Conservation (phyloP, 495 filamentous ascomycete species). For the Aspergillus sparsus region DNA sequence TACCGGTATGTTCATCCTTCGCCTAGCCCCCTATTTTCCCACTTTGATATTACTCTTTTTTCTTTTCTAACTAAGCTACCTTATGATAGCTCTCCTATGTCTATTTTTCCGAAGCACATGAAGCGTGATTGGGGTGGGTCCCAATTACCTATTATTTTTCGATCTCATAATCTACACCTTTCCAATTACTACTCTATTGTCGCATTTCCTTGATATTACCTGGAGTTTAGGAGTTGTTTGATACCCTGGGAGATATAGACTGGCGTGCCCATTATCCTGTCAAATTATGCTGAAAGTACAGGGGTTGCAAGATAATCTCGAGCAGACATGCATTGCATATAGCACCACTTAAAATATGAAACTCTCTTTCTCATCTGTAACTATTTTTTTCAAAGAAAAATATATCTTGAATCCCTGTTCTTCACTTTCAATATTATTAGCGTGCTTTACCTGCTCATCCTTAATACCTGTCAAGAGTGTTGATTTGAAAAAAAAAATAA, state of each 20-base stretch:
- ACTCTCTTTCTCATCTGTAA: not conserved
- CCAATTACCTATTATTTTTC: slow-evolving; percentile 7
- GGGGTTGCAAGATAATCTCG: slow-evolving; percentile 15
- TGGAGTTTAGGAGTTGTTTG: slow-evolving; percentile 31
- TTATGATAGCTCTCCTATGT: not conserved
- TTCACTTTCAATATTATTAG: too few species aligned
- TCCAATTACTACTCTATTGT: slow-evolving; percentile 6
- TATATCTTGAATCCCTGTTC: too few species aligned
- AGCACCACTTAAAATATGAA: not conserved
- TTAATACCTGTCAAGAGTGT: too few species aligned
- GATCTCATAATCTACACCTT: slow-evolving; percentile 1
- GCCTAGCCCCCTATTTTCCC: not conserved
- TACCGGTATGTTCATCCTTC: not conserved
- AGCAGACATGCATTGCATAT: slow-evolving; percentile 20
- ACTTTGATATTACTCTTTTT: too few species aligned
- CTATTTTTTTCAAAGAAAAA: too few species aligned
- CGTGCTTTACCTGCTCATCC: too few species aligned
- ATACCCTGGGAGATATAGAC: slow-evolving; percentile 34
- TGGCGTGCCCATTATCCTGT: slow-evolving; percentile 12
- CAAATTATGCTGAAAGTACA: slow-evolving; percentile 16
- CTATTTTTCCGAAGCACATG: not conserved
- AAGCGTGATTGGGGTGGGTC: slow-evolving; percentile 24
- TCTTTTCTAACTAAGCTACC: not conserved
- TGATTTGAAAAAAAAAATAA: too few species aligned
- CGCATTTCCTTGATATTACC: slow-evolving; percentile 14